These are phyloP conservation scores for Phytophthora ramorum DNA, from an alignment of 352 stramenopile species.

Conservation along the genomic window DNA sequence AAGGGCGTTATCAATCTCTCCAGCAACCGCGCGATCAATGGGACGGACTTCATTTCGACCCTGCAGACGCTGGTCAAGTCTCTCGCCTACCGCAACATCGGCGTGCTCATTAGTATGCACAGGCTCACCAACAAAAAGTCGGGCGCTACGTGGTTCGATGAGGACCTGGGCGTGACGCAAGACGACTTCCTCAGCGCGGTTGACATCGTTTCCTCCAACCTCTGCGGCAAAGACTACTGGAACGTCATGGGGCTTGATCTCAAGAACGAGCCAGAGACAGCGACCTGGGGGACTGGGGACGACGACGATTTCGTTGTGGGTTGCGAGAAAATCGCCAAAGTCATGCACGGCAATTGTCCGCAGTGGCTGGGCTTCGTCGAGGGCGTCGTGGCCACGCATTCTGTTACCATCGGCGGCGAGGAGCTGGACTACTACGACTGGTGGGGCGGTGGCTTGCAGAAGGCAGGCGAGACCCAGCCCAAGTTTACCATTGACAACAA, in stretches of 20 bases:
- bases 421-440: constrained; percentile 81
- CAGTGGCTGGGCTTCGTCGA: constrained; percentile 86
- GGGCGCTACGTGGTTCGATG: constrained; percentile 73
- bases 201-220: constrained; percentile 56
- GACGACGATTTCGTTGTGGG: constrained; percentile 73
- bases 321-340: constrained; percentile 74
- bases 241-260: constrained; percentile 85
- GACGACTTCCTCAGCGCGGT: constrained; percentile 68
- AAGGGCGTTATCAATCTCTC: constrained; percentile 71
- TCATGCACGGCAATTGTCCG: constrained; percentile 78
- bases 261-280: constrained; percentile 80
- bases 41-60: constrained; percentile 73
- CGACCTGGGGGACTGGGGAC: constrained; percentile 73
- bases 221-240: constrained; percentile 77
- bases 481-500: constrained; percentile 74
- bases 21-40: constrained; percentile 77
- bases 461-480: constrained; percentile 50
- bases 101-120: constrained; percentile 82
- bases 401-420: constrained; percentile 51
- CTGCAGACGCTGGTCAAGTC: constrained; percentile 76
- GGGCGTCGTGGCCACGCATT: constrained; percentile 59
- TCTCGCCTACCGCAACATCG: constrained; percentile 74
- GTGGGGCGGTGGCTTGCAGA: constrained; percentile 80
- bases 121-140: constrained; percentile 63
- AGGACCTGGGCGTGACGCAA: constrained; percentile 49